phyloP scores from a whole-genome alignment of 805 yeast species.

The Yamadazyma sp. region DNA sequence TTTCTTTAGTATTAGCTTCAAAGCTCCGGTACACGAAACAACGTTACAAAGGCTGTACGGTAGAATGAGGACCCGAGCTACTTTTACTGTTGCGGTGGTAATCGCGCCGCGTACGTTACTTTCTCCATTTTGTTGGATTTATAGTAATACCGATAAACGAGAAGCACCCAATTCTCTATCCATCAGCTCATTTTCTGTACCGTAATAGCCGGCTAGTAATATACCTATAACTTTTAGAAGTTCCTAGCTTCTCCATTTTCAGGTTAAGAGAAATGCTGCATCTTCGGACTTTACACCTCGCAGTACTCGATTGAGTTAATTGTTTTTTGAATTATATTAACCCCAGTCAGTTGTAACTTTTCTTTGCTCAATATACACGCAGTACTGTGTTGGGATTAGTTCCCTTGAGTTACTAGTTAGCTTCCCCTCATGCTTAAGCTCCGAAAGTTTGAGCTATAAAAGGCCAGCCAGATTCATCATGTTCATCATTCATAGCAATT shows the following conservation, averaged over 20 bases:
- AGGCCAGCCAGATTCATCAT: constrained; percentile 2
- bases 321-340: constrained; percentile 1
- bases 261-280: background rate
- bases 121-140: too few species aligned
- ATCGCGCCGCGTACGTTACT: too few species aligned
- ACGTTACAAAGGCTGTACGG: too few species aligned
- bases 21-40: too few species aligned
- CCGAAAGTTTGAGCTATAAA: constrained; percentile 6
- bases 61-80: background rate
- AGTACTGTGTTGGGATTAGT: constrained; percentile 2
- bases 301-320: background rate
- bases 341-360: background rate
- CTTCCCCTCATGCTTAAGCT: constrained; percentile 44
- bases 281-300: constrained; percentile 2
- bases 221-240: too few species aligned
- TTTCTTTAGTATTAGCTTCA: too few species aligned
- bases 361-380: background rate
- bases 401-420: constrained; percentile 45
- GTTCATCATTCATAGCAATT: constrained; percentile 2
- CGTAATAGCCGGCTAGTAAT: too few species aligned
- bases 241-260: constrained; percentile 2
- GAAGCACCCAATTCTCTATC: too few species aligned
- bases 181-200: too few species aligned
- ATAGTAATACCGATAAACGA: too few species aligned
- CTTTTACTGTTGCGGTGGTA: background rate